Percentiles rank a stretch among this genome's conserved stretches.
phyloP scores from a whole-genome alignment of 345 rosid genomes.

The Melaleuca alternifolia region DNA sequence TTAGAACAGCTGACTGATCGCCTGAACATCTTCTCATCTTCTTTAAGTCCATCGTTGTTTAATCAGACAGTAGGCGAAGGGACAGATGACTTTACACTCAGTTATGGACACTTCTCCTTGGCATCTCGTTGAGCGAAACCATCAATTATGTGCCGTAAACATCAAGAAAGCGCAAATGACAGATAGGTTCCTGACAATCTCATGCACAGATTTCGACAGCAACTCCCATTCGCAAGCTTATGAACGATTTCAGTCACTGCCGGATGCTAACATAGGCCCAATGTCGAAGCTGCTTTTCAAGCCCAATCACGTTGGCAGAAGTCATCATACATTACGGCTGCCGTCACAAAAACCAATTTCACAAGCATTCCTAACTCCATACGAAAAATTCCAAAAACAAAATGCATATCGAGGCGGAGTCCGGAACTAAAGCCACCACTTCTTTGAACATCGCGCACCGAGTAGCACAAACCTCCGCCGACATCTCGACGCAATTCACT shows the following conservation, averaged over 20 bases:
- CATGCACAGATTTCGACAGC: background rate
- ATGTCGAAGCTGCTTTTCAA: background rate
- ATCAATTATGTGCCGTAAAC: background rate
- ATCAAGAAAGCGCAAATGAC: background rate
- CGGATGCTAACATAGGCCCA: background rate
- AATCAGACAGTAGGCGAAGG: background rate
- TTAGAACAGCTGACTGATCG: background rate
- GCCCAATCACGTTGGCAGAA: background rate
- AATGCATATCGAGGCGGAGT: background rate
- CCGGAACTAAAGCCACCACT: background rate
- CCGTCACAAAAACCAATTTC: background rate
- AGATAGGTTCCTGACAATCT: background rate
- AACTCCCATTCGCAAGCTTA: background rate
- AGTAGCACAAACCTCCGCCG: background rate
- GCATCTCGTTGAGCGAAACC: background rate
- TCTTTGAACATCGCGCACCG: background rate
- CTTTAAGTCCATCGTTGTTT: background rate
- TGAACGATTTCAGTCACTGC: background rate
- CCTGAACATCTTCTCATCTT: background rate
- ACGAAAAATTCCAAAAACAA: background rate
- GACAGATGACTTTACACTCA: background rate
- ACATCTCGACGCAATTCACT: background rate
- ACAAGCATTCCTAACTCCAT: background rate
- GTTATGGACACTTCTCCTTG: background rate
- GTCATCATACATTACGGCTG: background rate